Base-by-base conservation (phyloP, 2,329 filamentous ascomycete genomes). In the Graphium sp. region DNA sequence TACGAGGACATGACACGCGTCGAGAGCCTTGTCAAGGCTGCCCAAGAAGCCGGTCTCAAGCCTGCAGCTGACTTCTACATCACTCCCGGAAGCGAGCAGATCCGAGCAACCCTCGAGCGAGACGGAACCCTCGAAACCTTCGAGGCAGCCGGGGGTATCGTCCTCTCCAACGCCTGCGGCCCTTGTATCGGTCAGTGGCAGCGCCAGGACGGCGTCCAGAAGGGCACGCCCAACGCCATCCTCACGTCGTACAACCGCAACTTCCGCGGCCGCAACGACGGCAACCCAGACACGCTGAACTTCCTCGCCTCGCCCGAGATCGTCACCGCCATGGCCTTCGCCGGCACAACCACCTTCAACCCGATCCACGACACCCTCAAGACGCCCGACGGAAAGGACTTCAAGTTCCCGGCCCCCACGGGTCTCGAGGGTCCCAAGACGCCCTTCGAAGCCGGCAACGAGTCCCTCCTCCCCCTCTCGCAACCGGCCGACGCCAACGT, bases 1-100 rank as follows among this genome's bases (percentile, higher is more conserved):
- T 98, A 95, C 52, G 79, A 94, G 55, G 89, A 98, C 49, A 98
- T 98, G 89, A 91, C 85, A 20, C 77, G 87, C 35, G 82, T 85
- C 10, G 87, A 94, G 55, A 74, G 84, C 46, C 70, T 98, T 32
- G 82, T 95, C 33, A 85, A 87, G 52, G 85, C 94, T 52, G 89
- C 89, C 7, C 67, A 75, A 29, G 73, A 75, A 34, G 89, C 84
- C n/a, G 89, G 89, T 11, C 62, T 98, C 34, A 81, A 83, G 57
- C 84, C 89, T 22, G 82, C 77, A 43, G 73, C 82, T 3, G 79
- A 85, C 46, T 94, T 98, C 56, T 94, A 92, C 56, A 80, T 98
- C 46, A 94, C 89, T 0, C 89, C 89, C 2, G 89, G 89, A 22
- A 92, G 83, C 46, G 89, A 98, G 56, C 85, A 94, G 56, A 94